Evolutionary conservation across 2,329 filamentous ascomycete species (phyloP).

Genomic region (Immersiporthe knoxdaviesiana): DNA sequence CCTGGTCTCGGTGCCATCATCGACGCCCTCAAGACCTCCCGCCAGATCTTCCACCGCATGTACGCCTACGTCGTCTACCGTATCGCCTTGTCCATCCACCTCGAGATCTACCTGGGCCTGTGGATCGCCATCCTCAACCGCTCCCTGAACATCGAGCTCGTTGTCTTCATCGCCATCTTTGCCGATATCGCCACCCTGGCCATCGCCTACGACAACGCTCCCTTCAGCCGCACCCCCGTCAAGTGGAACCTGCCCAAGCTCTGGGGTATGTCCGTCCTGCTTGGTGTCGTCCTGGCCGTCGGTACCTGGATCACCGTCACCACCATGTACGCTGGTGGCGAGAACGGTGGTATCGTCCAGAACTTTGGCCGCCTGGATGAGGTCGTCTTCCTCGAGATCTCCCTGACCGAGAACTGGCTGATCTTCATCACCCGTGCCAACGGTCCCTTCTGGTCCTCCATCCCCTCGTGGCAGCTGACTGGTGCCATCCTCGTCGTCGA

Average conservation of each 20-base stretch:
- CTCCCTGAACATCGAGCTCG: conserved; percentile 81
- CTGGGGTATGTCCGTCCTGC: conserved; percentile 87
- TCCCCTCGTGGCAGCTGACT: conserved; percentile 82
- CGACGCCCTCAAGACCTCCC: conserved; percentile 87
- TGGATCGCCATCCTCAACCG: conserved; percentile 90
- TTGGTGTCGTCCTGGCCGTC: conserved; percentile 78
- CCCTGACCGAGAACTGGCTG: conserved; percentile 91
- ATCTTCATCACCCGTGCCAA: conserved; percentile 96
- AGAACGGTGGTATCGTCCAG: conserved; percentile 83
- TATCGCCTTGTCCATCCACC: conserved; percentile 87
- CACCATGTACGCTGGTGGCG: conserved; percentile 73
- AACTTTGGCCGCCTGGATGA: conserved; percentile 83
- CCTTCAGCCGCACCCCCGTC: conserved; percentile 81
- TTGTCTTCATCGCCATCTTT: conserved; percentile 95
- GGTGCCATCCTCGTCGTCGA: conserved; percentile 82
- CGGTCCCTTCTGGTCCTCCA: conserved; percentile 88
- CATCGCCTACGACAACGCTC: conserved; percentile 92
- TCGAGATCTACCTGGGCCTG: conserved; percentile 88
- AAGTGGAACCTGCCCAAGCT: conserved; percentile 96
- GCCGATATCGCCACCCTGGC: conserved; percentile 90
- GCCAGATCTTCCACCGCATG: conserved; percentile 97
- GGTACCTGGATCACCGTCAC: conserved; percentile 90
- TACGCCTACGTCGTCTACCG: conserved; percentile 95
- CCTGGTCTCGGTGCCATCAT: conserved; percentile 91
- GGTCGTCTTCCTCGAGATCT: conserved; percentile 87